phyloP scores from a whole-genome alignment of 192 early-diverging fungal genomes.

The Neocallimastix lanati region DNA sequence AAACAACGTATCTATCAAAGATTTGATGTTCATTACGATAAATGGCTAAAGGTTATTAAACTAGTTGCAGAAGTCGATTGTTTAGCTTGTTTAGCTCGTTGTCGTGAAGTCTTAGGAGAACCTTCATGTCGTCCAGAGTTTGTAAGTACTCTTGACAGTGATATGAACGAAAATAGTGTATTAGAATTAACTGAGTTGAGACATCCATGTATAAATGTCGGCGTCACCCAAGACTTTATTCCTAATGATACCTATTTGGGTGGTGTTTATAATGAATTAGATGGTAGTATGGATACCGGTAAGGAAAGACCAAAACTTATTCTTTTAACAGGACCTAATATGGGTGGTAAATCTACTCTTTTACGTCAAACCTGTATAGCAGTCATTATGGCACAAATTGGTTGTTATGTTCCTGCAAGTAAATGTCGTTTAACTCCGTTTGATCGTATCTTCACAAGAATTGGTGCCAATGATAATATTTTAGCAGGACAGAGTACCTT shows the following conservation, averaged over 20 bases:
- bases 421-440: conserved; percentile 56
- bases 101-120: conserved; percentile 46
- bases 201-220: conserved; percentile 70
- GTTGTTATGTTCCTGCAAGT: conserved; percentile 79
- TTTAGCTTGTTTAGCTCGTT: conserved; percentile 52
- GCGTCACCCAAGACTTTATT: conserved; percentile 53
- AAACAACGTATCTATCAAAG: conserved; percentile 52
- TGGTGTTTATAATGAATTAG: conserved; percentile 8
- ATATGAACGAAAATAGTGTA: conserved; percentile 15
- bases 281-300: conserved; percentile 7
- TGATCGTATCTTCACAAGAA: conserved; percentile 90
- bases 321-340: conserved; percentile 95
- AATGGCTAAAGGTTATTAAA: conserved; percentile 28
- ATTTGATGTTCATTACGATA: conserved; percentile 64
- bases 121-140: conserved; percentile 77
- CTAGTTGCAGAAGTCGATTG: conserved; percentile 75
- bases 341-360: conserved; percentile 97
- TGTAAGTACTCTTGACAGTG: conserved; percentile 15
- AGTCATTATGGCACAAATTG: conserved; percentile 89
- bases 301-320: conserved; percentile 45
- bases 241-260: conserved; percentile 86
- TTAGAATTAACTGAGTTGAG: conserved; percentile 73
- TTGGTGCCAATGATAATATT: conserved; percentile 81
- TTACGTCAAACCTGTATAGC: conserved; percentile 86
- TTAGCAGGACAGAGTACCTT: conserved; percentile 88